These are phyloP conservation scores for Thelonectria discophora DNA, from an alignment of 2,329 filamentous ascomycete species.

Conservation along the genomic window DNA sequence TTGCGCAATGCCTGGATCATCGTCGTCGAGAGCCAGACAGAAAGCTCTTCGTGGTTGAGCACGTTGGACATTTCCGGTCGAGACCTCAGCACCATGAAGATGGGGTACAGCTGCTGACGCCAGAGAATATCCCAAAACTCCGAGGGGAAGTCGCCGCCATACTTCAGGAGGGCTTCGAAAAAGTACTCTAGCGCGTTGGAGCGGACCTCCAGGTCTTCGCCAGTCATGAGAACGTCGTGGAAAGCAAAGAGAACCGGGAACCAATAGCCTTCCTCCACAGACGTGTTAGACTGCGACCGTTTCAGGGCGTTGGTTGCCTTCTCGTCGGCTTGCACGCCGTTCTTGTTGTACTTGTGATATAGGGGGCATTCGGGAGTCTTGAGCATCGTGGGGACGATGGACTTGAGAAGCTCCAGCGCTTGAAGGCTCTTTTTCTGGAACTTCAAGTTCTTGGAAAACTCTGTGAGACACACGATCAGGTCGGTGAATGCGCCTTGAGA, in stretches of 20 bases:
- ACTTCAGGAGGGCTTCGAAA: slow-evolving; percentile 89
- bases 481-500: slow-evolving; percentile 97
- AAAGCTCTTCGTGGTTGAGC: slow-evolving; percentile 93
- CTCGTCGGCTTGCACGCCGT: slow-evolving; percentile 55
- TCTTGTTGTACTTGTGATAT: slow-evolving; percentile 66
- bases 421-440: slow-evolving; percentile 99
- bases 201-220: slow-evolving; percentile 95
- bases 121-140: slow-evolving; percentile 99
- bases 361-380: slow-evolving; percentile 94
- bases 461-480: slow-evolving; percentile 92
- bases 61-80: slow-evolving; percentile 97
- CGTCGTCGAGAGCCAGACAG: slow-evolving; percentile 97
- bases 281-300: slow-evolving; percentile 76
- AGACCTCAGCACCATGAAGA: slow-evolving; percentile 97
- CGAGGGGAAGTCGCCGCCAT: slow-evolving; percentile 88
- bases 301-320: slow-evolving; percentile 54
- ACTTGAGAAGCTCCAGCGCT: slow-evolving; percentile 93
- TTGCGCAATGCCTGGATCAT: slow-evolving; percentile 99
- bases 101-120: slow-evolving; percentile 95
- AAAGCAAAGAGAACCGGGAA: slow-evolving; percentile 98
- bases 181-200: slow-evolving; percentile 93
- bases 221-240: slow-evolving; percentile 98
- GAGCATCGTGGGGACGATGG: slow-evolving; percentile 92
- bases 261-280: slow-evolving; percentile 97
- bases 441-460: slow-evolving; percentile 98